These are phyloP conservation scores for Talaromyces verruculosus DNA, from an alignment of 2,329 filamentous ascomycete species.

Conservation along the genomic window DNA sequence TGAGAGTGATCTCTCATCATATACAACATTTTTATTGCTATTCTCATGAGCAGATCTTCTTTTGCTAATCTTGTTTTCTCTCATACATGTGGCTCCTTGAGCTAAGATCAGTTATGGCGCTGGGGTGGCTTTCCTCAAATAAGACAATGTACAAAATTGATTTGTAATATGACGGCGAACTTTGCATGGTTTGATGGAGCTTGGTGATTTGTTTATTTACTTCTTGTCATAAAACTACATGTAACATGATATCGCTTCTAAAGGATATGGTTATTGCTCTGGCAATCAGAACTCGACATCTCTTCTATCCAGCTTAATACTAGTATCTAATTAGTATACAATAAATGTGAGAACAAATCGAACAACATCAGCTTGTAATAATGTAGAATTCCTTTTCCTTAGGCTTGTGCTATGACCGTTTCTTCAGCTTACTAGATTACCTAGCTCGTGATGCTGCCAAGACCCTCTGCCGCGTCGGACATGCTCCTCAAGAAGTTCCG, in stretches of 20 bases:
- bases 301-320: background rate
- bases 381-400: background rate
- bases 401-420: background rate
- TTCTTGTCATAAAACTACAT: background rate
- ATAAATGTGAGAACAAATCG: background rate
- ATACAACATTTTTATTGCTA: too few relatives aligned
- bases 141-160: constrained; percentile 18
- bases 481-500: constrained; percentile 13
- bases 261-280: background rate
- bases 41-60: background rate
- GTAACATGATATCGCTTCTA: background rate
- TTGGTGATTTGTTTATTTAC: constrained; percentile 5
- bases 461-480: constrained; percentile 1
- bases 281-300: background rate
- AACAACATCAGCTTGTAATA: background rate
- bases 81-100: background rate
- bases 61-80: background rate
- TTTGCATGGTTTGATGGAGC: constrained; percentile 20
- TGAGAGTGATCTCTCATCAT: background rate
- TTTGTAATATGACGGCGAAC: constrained; percentile 21
- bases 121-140: constrained; percentile 12
- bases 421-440: background rate
- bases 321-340: background rate
- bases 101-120: constrained; percentile 6
- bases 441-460: constrained; percentile 9